Percentiles rank a stretch among this genome's conserved stretches.
phyloP scores from a whole-genome alignment of 129 eudicot species.

The Flaveria linearis region DNA sequence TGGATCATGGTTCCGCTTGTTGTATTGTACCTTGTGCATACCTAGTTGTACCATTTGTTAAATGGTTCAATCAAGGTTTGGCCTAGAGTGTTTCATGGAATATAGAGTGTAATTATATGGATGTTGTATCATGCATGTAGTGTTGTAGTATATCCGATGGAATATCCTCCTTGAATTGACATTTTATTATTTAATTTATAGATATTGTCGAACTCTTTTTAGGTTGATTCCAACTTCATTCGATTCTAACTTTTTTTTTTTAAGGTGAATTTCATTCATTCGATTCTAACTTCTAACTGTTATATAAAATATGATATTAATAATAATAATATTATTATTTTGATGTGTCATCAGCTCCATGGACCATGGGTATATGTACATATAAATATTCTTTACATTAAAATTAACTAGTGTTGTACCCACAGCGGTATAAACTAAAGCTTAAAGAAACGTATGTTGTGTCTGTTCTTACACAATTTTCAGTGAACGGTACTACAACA shows the following conservation, averaged over 20 bases:
- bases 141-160: background rate
- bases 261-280: too few relatives aligned
- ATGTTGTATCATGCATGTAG: background rate
- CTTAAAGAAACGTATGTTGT: too few relatives aligned
- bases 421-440: too few relatives aligned
- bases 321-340: too few relatives aligned
- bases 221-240: background rate
- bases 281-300: background rate
- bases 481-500: too few relatives aligned
- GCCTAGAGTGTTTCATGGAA: constrained; percentile 12
- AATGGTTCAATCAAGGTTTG: constrained; percentile 1
- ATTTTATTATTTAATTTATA: background rate
- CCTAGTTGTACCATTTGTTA: constrained; percentile 1
- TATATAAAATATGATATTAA: too few relatives aligned
- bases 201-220: background rate
- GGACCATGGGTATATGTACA: too few relatives aligned
- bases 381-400: too few relatives aligned
- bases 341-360: too few relatives aligned
- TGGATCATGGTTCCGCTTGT: background rate
- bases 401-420: too few relatives aligned
- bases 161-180: background rate
- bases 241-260: background rate
- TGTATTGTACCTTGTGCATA: constrained; percentile 12
- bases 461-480: too few relatives aligned
- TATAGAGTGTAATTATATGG: background rate